These are phyloP conservation scores for Phytophthora pluvialis DNA, from an alignment of 352 stramenopile genomes.

Conservation along the genomic window DNA sequence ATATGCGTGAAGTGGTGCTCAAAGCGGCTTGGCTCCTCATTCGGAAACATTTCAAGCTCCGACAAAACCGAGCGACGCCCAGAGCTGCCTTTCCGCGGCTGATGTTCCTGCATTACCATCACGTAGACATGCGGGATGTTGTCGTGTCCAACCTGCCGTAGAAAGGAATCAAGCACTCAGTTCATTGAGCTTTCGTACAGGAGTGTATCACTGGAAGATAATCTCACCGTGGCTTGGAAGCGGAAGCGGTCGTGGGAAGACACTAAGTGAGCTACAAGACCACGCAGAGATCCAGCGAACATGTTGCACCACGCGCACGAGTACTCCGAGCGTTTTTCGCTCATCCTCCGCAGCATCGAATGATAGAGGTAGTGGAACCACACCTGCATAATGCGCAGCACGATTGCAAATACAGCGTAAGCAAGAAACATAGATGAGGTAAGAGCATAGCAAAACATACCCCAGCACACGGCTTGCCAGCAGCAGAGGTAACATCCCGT, in stretches of 20 bases:
- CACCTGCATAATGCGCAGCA: conserved; percentile 42
- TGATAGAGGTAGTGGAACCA: conserved; percentile 90
- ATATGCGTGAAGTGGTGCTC: conserved; percentile 76
- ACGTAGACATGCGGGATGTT: conserved; percentile 88
- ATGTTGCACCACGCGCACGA: conserved; percentile 88
- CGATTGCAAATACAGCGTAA: conserved; percentile 1
- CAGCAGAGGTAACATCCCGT: conserved; percentile 25
- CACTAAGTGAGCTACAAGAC: conserved; percentile 77
- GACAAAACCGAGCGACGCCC: conserved; percentile 45
- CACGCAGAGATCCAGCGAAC: conserved; percentile 73
- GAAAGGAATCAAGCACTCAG: conserved; percentile 2
- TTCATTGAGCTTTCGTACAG: background rate
- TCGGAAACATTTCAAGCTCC: conserved; percentile 60
- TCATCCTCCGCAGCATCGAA: conserved; percentile 79
- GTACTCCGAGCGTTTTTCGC: conserved; percentile 82
- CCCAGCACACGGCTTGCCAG: conserved; percentile 35
- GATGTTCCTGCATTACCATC: conserved; percentile 52
- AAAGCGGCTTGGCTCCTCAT: conserved; percentile 59
- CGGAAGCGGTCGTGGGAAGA: conserved; percentile 81
- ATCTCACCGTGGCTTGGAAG: conserved; percentile 73
- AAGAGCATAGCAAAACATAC: conserved; percentile 20
- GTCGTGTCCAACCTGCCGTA: conserved; percentile 66
- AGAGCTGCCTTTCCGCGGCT: conserved; percentile 26
- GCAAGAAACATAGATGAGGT: background rate
- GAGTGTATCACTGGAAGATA: background rate